A percentile compares a stretch with the other conserved stretches of the same genome.
Evolutionary conservation across 257 asterid species (phyloP).

Genomic region (Primulina huaijiensis): DNA sequence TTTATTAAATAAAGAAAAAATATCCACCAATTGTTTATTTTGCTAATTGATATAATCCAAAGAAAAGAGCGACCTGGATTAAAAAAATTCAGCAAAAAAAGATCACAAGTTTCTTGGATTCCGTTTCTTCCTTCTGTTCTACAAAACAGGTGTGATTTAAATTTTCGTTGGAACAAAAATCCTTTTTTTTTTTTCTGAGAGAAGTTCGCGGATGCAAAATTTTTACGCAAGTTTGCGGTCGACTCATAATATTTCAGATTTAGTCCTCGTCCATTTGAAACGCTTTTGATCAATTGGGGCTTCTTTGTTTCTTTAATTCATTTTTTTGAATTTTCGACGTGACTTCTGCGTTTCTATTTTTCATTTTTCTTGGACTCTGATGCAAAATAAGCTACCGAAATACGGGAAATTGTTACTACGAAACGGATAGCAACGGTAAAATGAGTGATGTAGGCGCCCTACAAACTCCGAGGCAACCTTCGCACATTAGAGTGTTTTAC

Average conservation of each 20-base stretch:
- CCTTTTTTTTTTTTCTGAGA: too few relatives aligned
- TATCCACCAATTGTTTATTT: not conserved
- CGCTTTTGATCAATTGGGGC: too few relatives aligned
- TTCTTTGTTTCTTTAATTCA: too few relatives aligned
- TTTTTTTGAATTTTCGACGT: too few relatives aligned
- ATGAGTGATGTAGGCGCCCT: not conserved
- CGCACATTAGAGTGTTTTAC: constrained; percentile 50
- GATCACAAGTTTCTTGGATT: not conserved
- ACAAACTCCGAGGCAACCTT: too few relatives aligned
- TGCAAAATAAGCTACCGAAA: constrained; percentile 4
- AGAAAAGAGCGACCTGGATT: not conserved
- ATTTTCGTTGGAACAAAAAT: not conserved
- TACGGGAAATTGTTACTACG: not conserved
- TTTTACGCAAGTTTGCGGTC: too few relatives aligned
- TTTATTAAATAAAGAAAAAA: too few relatives aligned
- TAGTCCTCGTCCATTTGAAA: too few relatives aligned
- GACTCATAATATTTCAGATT: too few relatives aligned
- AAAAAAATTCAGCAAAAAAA: too few relatives aligned
- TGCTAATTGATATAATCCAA: not conserved
- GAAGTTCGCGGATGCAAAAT: too few relatives aligned
- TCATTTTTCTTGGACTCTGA: not conserved
- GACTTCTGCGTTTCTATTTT: not conserved
- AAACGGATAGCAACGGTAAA: constrained; percentile 1
- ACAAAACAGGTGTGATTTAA: not conserved
- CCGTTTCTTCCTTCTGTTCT: not conserved